phyloP scores from a whole-genome alignment of 495 filamentous ascomycete genomes.

The Lepidopterella palustris region DNA sequence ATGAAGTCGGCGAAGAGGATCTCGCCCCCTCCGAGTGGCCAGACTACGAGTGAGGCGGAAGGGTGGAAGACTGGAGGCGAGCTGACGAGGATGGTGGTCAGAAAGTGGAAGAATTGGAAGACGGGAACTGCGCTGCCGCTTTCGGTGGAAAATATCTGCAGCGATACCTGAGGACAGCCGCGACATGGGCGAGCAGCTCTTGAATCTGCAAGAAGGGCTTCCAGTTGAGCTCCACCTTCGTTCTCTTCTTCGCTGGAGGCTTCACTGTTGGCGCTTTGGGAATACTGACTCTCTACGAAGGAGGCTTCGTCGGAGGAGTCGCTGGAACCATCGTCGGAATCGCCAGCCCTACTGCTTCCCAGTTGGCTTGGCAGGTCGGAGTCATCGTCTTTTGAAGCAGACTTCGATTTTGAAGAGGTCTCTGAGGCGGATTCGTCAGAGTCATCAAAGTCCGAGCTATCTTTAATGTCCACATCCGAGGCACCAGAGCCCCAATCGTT shows the following conservation, averaged over 20 bases:
- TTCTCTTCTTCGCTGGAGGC: neutral
- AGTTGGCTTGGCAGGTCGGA: neutral
- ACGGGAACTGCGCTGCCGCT: neutral
- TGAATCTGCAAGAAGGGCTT: neutral
- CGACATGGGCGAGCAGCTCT: neutral
- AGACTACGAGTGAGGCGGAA: neutral
- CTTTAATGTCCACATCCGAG: neutral
- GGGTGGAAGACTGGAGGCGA: conserved; percentile 6
- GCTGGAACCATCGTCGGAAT: neutral
- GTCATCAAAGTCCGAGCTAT: neutral
- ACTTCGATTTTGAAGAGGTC: neutral
- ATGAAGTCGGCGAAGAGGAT: conserved; percentile 3
- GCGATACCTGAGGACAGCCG: neutral
- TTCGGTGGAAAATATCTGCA: neutral
- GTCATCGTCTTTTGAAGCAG: neutral
- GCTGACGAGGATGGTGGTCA: neutral
- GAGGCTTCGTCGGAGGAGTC: neutral
- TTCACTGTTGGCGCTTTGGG: neutral
- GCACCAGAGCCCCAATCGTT: conserved; percentile 1
- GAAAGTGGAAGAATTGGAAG: neutral
- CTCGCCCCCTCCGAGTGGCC: conserved; percentile 1
- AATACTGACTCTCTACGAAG: neutral
- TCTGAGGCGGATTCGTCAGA: neutral
- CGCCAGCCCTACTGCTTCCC: neutral
- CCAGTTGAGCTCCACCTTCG: neutral